phyloP scores from a whole-genome alignment of 2,329 filamentous ascomycete genomes.

The Didymella pinodella region DNA sequence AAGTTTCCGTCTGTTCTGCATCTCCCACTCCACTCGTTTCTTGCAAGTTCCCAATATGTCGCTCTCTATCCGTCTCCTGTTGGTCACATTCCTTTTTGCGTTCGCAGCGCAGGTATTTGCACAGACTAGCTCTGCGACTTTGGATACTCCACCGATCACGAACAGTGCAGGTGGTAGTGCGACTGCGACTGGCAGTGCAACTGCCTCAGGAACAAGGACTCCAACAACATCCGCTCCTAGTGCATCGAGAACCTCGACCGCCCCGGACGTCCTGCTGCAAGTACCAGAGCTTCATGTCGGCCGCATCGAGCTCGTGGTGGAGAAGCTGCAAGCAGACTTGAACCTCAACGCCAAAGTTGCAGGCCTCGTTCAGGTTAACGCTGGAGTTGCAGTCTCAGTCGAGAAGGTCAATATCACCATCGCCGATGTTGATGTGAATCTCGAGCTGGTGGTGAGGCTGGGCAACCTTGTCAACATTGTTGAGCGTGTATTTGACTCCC shows the following conservation, averaged over 20 bases:
- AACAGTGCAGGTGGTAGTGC: constrained; percentile 24
- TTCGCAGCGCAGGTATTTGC: constrained; percentile 40
- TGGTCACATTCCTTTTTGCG: constrained; percentile 39
- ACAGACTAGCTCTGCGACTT: constrained; percentile 35
- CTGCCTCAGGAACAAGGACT: constrained; percentile 19
- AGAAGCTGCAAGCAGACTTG: constrained; percentile 66
- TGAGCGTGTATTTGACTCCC: constrained; percentile 65
- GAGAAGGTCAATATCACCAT: constrained; percentile 68
- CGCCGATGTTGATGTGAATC: constrained; percentile 64
- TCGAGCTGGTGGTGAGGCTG: constrained; percentile 67
- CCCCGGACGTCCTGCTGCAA: constrained; percentile 66
- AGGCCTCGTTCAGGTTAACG: constrained; percentile 62
- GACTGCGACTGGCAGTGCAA: constrained; percentile 9
- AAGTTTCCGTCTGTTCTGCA: not conserved
- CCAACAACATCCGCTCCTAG: constrained; percentile 35
- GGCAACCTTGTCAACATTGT: constrained; percentile 69
- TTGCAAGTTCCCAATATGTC: constrained; percentile 40
- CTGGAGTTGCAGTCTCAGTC: constrained; percentile 57
- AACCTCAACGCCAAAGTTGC: constrained; percentile 69
- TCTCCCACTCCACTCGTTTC: constrained; percentile 20
- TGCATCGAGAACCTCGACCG: constrained; percentile 44
- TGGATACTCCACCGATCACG: constrained; percentile 41
- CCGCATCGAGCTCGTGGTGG: constrained; percentile 67
- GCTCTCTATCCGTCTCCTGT: constrained; percentile 46
- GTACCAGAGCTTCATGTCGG: constrained; percentile 67